These are phyloP conservation scores for Capsella bursapastoris DNA, from an alignment of 345 rosid species.

Conservation along the genomic window DNA sequence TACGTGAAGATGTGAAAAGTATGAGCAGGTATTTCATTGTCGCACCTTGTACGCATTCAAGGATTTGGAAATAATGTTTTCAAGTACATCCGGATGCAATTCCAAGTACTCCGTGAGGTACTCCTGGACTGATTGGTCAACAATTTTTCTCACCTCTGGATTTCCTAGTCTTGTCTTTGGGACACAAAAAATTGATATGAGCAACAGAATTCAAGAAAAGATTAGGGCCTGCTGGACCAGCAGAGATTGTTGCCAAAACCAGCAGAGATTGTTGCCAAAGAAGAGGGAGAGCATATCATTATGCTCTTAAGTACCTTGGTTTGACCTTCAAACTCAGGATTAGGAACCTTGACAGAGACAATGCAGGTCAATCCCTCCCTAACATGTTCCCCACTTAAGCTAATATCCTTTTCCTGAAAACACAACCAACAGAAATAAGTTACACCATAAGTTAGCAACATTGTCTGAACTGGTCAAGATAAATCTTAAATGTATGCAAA, in stretches of 20 bases:
- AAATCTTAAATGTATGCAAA: constrained; percentile 21
- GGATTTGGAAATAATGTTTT: constrained; percentile 85
- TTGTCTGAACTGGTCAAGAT: constrained; percentile 19
- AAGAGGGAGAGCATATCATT: neutral
- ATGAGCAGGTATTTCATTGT: constrained; percentile 1
- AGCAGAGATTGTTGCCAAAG: constrained; percentile 14
- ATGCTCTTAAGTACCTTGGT: constrained; percentile 71
- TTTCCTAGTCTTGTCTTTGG: constrained; percentile 96
- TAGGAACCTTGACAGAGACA: constrained; percentile 88
- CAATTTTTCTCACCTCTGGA: constrained; percentile 94
- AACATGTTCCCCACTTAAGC: constrained; percentile 92
- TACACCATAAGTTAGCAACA: constrained; percentile 19
- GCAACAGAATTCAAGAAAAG: neutral
- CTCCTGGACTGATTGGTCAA: constrained; percentile 95
- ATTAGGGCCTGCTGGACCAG: constrained; percentile 20
- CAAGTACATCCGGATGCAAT: constrained; percentile 96
- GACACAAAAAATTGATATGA: neutral
- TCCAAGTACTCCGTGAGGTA: constrained; percentile 91
- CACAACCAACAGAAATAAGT: constrained; percentile 26
- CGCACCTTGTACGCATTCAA: constrained; percentile 93
- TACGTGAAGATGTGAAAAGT: constrained; percentile 12
- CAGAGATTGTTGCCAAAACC: constrained; percentile 6
- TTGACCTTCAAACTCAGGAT: constrained; percentile 99
- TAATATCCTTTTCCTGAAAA: constrained; percentile 87
- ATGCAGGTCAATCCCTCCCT: constrained; percentile 97